These are phyloP conservation scores for Davidsoniella neocaledoniae DNA, from an alignment of 2,329 filamentous ascomycete species.

Conservation along the genomic window DNA sequence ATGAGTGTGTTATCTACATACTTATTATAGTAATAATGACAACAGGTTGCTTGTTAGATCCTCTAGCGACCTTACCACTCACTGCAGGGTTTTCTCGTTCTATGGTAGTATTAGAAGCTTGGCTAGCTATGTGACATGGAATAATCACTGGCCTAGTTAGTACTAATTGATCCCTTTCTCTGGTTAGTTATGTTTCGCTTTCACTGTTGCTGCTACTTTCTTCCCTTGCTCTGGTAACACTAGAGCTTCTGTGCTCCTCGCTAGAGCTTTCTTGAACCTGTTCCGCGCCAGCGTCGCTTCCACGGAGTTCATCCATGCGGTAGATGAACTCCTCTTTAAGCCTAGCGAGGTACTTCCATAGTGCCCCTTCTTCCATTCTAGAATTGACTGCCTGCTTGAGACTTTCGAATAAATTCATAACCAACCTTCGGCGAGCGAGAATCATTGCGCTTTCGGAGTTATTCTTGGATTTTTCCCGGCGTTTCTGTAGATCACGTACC, in stretches of 20 bases:
- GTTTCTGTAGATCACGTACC: slow-evolving; percentile 41
- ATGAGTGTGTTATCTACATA: too few species aligned
- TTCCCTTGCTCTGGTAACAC: slow-evolving; percentile 42
- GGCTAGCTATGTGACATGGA: too few species aligned
- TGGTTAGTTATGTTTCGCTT: background rate
- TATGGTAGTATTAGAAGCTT: too few species aligned
- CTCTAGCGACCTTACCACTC: too few species aligned
- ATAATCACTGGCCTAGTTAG: too few species aligned
- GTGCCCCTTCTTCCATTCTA: slow-evolving; percentile 43
- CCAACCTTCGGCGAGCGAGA: slow-evolving; percentile 50
- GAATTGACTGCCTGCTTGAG: slow-evolving; percentile 51
- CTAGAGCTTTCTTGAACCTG: too few species aligned
- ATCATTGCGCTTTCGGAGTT: slow-evolving; percentile 40
- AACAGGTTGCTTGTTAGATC: too few species aligned
- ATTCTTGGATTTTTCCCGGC: slow-evolving; percentile 40
- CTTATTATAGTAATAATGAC: too few species aligned
- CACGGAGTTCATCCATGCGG: slow-evolving; percentile 7
- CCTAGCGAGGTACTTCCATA: slow-evolving; percentile 46
- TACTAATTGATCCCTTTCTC: too few species aligned
- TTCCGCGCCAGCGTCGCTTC: too few species aligned
- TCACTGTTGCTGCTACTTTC: slow-evolving; percentile 21
- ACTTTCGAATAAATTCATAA: slow-evolving; percentile 57
- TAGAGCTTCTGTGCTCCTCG: too few species aligned
- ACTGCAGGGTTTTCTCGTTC: too few species aligned
- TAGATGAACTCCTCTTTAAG: slow-evolving; percentile 59